These are phyloP conservation scores for Populus trichocarpa DNA, from an alignment of 441 rosid genomes.

Conservation along the genomic window DNA sequence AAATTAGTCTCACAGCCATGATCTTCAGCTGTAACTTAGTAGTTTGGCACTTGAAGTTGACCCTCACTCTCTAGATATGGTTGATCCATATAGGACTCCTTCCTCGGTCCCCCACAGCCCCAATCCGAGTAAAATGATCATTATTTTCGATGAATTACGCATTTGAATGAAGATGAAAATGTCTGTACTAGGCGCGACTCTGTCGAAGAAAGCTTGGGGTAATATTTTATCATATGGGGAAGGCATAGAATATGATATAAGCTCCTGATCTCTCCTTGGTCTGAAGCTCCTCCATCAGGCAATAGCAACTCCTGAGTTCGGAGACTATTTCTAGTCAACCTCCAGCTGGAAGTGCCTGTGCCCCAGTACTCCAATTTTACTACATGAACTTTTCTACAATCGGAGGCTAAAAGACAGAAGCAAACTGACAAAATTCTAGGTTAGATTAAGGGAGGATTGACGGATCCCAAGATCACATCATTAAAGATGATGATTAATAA, in stretches of 20 bases:
- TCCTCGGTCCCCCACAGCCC: too few species aligned
- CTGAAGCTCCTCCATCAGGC: not conserved
- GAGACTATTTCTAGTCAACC: not conserved
- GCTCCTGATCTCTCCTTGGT: too few species aligned
- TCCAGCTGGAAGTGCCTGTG: not conserved
- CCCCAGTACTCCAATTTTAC: not conserved
- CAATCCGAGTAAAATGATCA: too few species aligned
- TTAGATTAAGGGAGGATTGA: not conserved
- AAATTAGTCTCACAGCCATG: too few species aligned
- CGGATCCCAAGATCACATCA: slow-evolving; percentile 26
- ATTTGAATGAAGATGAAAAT: too few species aligned
- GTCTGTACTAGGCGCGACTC: not conserved
- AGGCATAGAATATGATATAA: too few species aligned
- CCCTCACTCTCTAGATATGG: too few species aligned
- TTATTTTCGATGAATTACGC: too few species aligned
- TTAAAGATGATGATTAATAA: slow-evolving; percentile 10
- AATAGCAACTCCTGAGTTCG: not conserved
- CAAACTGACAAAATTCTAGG: slow-evolving; percentile 13
- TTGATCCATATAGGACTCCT: too few species aligned
- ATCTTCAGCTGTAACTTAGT: too few species aligned
- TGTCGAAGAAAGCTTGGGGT: not conserved
- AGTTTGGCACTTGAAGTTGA: too few species aligned
- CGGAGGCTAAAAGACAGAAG: not conserved
- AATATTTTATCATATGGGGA: not conserved
- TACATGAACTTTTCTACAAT: not conserved